A percentile compares a stretch with the other conserved stretches of the same genome.
phyloP scores from a whole-genome alignment of 805 yeast genomes.

The Ogataea polymorpha region DNA sequence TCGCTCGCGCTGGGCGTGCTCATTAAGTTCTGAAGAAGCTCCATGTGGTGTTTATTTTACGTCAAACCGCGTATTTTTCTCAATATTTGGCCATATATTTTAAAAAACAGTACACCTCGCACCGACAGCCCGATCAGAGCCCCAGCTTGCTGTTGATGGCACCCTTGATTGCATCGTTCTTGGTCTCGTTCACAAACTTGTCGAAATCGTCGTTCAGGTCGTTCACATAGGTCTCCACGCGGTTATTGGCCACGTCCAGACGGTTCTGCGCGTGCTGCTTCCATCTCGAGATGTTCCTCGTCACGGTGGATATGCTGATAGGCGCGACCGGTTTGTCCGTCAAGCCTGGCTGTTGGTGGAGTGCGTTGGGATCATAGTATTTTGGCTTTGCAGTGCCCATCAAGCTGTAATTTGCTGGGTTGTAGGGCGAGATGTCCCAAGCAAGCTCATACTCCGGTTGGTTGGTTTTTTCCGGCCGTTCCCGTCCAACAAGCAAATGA shows the following conservation, averaged over 20 bases:
- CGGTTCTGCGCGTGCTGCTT: constrained; percentile 21
- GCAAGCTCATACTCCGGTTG: constrained; percentile 54
- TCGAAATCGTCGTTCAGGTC: constrained; percentile 33
- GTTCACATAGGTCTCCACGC: constrained; percentile 26
- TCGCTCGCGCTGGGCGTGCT: constrained; percentile 33
- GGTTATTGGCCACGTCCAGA: constrained; percentile 25
- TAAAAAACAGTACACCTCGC: constrained; percentile 3
- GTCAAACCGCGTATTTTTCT: background rate
- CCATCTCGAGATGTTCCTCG: constrained; percentile 20
- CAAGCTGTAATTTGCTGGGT: constrained; percentile 31
- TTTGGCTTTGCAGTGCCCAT: constrained; percentile 28
- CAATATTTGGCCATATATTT: constrained; percentile 2
- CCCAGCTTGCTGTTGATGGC: constrained; percentile 24
- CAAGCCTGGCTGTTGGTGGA: constrained; percentile 29
- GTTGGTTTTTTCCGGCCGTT: constrained; percentile 49
- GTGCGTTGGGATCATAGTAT: constrained; percentile 32
- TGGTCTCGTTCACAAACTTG: constrained; percentile 28
- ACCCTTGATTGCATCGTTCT: constrained; percentile 30
- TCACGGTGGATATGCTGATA: constrained; percentile 11
- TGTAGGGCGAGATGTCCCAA: constrained; percentile 40
- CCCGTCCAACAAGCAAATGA: constrained; percentile 66
- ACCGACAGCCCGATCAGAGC: constrained; percentile 9
- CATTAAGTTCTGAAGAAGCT: constrained; percentile 34
- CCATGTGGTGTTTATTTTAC: constrained; percentile 25
- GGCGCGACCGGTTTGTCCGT: constrained; percentile 18